Evolutionary conservation across 805 yeast species (phyloP).

Genomic region (Lachancea thermotolerans): DNA sequence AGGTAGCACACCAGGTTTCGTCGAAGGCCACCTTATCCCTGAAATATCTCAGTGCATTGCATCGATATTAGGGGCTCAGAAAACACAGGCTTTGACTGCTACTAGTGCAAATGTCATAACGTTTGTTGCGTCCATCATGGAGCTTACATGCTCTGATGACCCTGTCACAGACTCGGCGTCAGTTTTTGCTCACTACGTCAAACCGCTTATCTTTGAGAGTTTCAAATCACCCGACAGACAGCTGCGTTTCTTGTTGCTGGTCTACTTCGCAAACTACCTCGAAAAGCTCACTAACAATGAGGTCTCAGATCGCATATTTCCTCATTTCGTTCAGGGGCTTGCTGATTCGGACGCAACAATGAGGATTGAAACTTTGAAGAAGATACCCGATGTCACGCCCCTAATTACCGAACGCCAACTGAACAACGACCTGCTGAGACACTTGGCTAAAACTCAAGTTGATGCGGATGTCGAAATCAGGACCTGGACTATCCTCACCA

Average conservation of each 20-base stretch:
- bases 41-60: conserved; percentile 47
- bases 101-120: conserved; percentile 6
- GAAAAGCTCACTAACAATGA: conserved; percentile 48
- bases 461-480: conserved; percentile 27
- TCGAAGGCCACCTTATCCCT: conserved; percentile 63
- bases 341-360: conserved; percentile 78
- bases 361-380: conserved; percentile 68
- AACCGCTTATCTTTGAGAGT: conserved; percentile 58
- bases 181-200: conserved; percentile 17
- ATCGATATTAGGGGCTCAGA: conserved; percentile 11
- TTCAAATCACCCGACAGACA: conserved; percentile 70
- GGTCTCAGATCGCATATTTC: conserved; percentile 63
- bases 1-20: conserved; percentile 42
- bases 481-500: conserved; percentile 27
- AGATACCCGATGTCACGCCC: conserved; percentile 46
- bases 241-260: conserved; percentile 63
- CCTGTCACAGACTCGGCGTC: conserved; percentile 3
- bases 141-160: conserved; percentile 9
- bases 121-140: conserved; percentile 7
- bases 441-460: conserved; percentile 53
- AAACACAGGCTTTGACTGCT: conserved; percentile 6
- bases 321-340: conserved; percentile 69
- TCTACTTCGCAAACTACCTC: conserved; percentile 51
- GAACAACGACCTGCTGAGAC: conserved; percentile 76
- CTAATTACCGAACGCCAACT: conserved; percentile 71